Evolutionary conservation across 371 early-diverging fungal species (phyloP).

Genomic region (Mortierella sp.): DNA sequence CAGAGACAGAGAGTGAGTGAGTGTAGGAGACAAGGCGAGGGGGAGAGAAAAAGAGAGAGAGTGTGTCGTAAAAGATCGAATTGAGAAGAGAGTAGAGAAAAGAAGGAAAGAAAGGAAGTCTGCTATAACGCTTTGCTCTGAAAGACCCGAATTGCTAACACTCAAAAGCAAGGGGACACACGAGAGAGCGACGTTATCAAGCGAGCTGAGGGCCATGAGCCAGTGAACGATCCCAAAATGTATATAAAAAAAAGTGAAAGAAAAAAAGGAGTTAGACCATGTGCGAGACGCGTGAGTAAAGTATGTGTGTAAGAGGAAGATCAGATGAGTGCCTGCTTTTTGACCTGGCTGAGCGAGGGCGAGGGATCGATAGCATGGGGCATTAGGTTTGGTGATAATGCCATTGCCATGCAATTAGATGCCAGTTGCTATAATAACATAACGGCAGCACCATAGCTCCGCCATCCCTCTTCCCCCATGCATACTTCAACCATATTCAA

Average conservation of each 20-base stretch:
- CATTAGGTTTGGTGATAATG: background rate
- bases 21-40: background rate
- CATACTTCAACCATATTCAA: background rate
- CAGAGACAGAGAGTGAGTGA: slow-evolving; percentile 1
- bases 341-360: background rate
- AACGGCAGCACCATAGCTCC: background rate
- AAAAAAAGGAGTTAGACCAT: slow-evolving; percentile 6
- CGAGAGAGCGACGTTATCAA: background rate
- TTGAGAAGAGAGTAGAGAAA: background rate
- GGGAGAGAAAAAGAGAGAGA: background rate
- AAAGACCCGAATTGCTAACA: background rate
- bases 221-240: background rate
- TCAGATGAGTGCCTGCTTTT: background rate
- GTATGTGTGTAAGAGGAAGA: background rate
- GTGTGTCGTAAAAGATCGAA: background rate
- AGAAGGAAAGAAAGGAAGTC: background rate
- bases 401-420: background rate
- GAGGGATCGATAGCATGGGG: no score
- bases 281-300: slow-evolving; percentile 3
- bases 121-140: background rate
- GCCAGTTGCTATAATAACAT: background rate
- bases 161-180: slow-evolving; percentile 3
- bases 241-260: background rate
- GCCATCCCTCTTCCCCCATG: background rate
- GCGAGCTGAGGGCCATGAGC: slow-evolving; percentile 8